These are phyloP conservation scores for Cryptosporidium ryanae DNA, from an alignment of 169 alveolate species.

Conservation along the genomic window DNA sequence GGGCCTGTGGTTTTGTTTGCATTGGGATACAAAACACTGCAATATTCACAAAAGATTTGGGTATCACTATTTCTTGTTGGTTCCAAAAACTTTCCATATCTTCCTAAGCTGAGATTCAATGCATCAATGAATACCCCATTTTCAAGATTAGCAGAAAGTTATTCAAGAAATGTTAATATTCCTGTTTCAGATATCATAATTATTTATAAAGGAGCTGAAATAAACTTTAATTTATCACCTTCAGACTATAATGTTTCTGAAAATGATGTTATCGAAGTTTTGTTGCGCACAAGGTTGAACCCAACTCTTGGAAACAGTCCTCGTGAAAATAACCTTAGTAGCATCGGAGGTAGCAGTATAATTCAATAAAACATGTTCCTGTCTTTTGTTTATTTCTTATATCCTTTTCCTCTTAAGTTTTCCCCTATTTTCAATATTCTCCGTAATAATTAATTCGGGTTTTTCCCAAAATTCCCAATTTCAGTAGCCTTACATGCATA, in stretches of 20 bases:
- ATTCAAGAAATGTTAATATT: conserved; percentile 76
- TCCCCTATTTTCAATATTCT: too few relatives aligned
- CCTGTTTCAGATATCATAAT: conserved; percentile 46
- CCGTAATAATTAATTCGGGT: too few relatives aligned
- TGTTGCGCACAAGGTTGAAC: conserved; percentile 30
- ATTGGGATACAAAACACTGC: conserved; percentile 70
- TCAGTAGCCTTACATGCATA: too few relatives aligned
- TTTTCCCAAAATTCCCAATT: too few relatives aligned
- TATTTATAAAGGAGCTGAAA: conserved; percentile 57
- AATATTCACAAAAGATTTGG: conserved; percentile 78
- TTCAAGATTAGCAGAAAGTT: conserved; percentile 78
- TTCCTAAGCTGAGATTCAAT: conserved; percentile 77
- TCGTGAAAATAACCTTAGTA: too few relatives aligned
- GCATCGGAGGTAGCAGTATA: too few relatives aligned
- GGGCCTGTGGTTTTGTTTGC: conserved; percentile 76
- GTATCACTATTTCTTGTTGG: conserved; percentile 77
- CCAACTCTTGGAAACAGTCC: too few relatives aligned
- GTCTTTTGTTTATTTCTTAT: too few relatives aligned
- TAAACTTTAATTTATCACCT: conserved; percentile 60
- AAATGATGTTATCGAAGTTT: conserved; percentile 61
- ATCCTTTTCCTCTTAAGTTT: too few relatives aligned
- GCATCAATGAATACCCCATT: conserved; percentile 79
- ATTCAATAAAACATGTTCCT: too few relatives aligned
- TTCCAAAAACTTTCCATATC: conserved; percentile 71
- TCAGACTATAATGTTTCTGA: conserved; percentile 55